Percentiles rank a stretch among this genome's conserved stretches.
Evolutionary conservation across 768 basidiomycete genomes (phyloP).

Genomic region (Tulasnella sp.): DNA sequence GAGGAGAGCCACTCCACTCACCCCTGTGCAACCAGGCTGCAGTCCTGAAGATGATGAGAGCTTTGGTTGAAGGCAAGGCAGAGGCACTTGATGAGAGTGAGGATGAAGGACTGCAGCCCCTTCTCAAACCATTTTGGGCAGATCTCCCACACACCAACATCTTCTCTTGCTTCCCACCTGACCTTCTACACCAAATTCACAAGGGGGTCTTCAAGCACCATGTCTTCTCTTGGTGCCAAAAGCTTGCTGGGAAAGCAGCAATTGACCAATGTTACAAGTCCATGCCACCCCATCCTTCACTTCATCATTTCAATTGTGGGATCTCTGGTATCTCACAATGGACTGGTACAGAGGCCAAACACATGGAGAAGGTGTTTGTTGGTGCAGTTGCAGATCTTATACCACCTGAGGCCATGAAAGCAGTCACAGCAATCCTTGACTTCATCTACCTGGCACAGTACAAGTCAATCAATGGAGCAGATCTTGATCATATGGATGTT

Average conservation of each 20-base stretch:
- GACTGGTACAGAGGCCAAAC: constrained; percentile 10
- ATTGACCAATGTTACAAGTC: constrained; percentile 19
- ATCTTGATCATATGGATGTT: constrained; percentile 24
- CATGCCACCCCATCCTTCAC: constrained; percentile 17
- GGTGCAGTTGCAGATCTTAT: constrained; percentile 25
- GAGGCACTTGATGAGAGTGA: constrained; percentile 26
- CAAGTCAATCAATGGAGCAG: constrained; percentile 24
- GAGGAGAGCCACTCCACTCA: constrained; percentile 25
- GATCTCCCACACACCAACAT: constrained; percentile 35
- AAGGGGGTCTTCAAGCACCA: constrained; percentile 40
- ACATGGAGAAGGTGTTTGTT: constrained; percentile 30
- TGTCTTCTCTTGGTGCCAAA: constrained; percentile 29
- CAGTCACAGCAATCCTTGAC: constrained; percentile 27
- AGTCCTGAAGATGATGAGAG: constrained; percentile 30
- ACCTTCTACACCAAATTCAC: constrained; percentile 40
- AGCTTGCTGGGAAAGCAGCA: constrained; percentile 14
- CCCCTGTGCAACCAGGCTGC: constrained; percentile 32
- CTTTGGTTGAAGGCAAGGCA: constrained; percentile 22
- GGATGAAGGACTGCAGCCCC: constrained; percentile 21
- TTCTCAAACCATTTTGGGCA: constrained; percentile 32
- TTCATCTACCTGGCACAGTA: constrained; percentile 29
- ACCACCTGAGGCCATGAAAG: constrained; percentile 20
- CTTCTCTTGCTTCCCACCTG: constrained; percentile 30
- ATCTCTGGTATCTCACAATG: constrained; percentile 7
- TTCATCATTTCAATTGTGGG: constrained; percentile 11